Evolutionary conservation across 2,329 filamentous ascomycete species (phyloP).

Genomic region (Aspergillus aculeatinus): DNA sequence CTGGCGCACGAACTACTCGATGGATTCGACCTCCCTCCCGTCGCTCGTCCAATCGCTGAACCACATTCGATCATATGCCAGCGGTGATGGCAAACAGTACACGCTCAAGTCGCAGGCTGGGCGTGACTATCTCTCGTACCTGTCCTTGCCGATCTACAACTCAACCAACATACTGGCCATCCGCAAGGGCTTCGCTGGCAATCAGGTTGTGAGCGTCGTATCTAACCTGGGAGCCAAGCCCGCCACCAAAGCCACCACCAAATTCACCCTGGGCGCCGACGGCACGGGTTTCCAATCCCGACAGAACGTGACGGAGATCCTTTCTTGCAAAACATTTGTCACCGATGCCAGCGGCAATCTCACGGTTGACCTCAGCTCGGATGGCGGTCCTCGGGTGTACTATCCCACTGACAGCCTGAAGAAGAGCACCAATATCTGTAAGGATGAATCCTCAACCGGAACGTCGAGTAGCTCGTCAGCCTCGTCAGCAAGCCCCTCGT

Average conservation of each 20-base stretch:
- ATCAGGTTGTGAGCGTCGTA: constrained; percentile 41
- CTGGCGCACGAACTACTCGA: constrained; percentile 56
- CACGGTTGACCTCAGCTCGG: constrained; percentile 6
- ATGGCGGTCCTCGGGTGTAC: constrained; percentile 6
- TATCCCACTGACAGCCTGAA: constrained; percentile 8
- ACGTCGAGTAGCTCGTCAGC: constrained; percentile 1
- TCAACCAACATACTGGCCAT: constrained; percentile 46
- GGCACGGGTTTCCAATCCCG: constrained; percentile 2
- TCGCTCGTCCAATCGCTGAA: constrained; percentile 35
- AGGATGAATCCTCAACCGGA: background rate
- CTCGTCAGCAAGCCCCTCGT: background rate
- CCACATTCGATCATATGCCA: constrained; percentile 36
- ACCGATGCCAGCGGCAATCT: constrained; percentile 3
- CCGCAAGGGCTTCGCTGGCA: constrained; percentile 41
- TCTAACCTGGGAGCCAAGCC: constrained; percentile 38
- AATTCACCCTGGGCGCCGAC: constrained; percentile 1
- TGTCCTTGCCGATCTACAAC: constrained; percentile 38
- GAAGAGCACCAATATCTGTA: background rate
- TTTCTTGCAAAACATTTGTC: constrained; percentile 5
- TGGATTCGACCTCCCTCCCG: constrained; percentile 48
- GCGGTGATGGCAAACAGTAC: constrained; percentile 48
- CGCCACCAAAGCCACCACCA: constrained; percentile 4
- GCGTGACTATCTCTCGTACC: constrained; percentile 24
- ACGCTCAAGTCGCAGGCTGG: constrained; percentile 10
- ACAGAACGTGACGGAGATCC: constrained; percentile 6